Base-by-base conservation (phyloP, 345 rosid genomes). In the Salix dunnii region DNA sequence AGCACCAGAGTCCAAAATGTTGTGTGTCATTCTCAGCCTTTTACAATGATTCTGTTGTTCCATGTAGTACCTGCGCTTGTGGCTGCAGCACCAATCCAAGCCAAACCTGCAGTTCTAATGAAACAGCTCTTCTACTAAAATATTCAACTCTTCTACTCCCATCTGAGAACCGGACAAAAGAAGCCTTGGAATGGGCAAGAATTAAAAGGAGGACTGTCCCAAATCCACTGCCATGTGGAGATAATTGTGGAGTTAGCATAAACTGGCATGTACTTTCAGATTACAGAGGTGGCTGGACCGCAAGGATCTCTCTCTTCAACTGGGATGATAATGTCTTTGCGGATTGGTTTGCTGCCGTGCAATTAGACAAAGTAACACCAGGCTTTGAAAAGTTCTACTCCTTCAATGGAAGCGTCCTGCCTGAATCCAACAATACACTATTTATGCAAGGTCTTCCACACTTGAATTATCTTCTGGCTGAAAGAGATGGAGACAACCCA, bases 21-120 rank as follows among this genome's bases (percentile, higher is more conserved):
- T 90, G 91, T 1, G 94, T 88, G 33, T 82, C 90, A 9, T 90
- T 88, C 80, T 90, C 94, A 1, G 79, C 91, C 2, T 90, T 84
- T 40, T 87, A 77, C 85, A 88, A 86, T 53, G 84, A 84, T 20
- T 87, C 90, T 16, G 81, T 77, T 20, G 67, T 90, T 35, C 94
- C 91, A 3, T 90, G 94, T 77, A 82, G 72, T 40, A 83, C 90
- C 1, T 87, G 91, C 61, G 88, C 91, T 25, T 88, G 90, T 21
- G 90, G 91, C 9, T 85, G 88, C 63, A 16, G 55, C 43, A 80
- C 66, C 62, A 53, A 35, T 23, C 76, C 80, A n/a, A 73, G 70
- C 28, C 55, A 55, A 46, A 82, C 81, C 46, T 90, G 90, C 80
- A 86, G 77, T 31, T 60, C 81, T 10, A 43, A 78, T 0, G 82